These are phyloP conservation scores for Paxillus ammoniavirescens DNA, from an alignment of 768 basidiomycete genomes.

Conservation along the genomic window DNA sequence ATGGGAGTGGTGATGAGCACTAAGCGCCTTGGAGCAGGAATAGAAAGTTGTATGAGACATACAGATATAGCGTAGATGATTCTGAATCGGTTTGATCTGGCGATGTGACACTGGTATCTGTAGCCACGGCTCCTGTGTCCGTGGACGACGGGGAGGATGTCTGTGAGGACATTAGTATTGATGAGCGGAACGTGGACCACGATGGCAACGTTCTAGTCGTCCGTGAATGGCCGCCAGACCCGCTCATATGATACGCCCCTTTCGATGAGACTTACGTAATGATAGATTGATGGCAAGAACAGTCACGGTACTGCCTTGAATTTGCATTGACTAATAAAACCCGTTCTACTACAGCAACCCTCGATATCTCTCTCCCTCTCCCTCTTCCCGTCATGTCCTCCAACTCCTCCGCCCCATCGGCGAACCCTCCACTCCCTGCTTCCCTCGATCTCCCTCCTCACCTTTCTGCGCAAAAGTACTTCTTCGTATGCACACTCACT, in stretches of 20 bases:
- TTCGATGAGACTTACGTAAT: constrained; percentile 4
- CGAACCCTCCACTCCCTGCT: constrained; percentile 43
- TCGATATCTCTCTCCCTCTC: not conserved
- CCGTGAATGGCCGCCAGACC: too few relatives aligned
- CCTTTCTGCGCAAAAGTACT: constrained; percentile 84
- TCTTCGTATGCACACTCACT: constrained; percentile 85
- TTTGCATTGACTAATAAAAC: not conserved
- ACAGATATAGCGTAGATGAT: constrained; percentile 30
- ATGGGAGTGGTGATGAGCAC: too few relatives aligned
- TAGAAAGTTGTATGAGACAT: constrained; percentile 4
- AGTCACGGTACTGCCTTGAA: constrained; percentile 18
- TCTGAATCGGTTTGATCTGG: not conserved
- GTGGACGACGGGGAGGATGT: constrained; percentile 4
- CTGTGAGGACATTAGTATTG: constrained; percentile 1
- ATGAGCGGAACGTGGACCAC: too few relatives aligned
- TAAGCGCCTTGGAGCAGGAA: constrained; percentile 9
- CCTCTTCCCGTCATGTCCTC: constrained; percentile 18
- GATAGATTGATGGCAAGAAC: constrained; percentile 18
- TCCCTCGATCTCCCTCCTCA: constrained; percentile 76
- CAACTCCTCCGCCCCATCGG: not conserved
- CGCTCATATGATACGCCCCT: not conserved
- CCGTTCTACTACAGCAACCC: not conserved
- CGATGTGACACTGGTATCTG: not conserved
- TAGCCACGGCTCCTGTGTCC: not conserved
- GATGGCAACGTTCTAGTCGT: too few relatives aligned